Conservation (phyloP, 176 grass and related monocot genomes). For the maize (Zea mays) region DNA sequence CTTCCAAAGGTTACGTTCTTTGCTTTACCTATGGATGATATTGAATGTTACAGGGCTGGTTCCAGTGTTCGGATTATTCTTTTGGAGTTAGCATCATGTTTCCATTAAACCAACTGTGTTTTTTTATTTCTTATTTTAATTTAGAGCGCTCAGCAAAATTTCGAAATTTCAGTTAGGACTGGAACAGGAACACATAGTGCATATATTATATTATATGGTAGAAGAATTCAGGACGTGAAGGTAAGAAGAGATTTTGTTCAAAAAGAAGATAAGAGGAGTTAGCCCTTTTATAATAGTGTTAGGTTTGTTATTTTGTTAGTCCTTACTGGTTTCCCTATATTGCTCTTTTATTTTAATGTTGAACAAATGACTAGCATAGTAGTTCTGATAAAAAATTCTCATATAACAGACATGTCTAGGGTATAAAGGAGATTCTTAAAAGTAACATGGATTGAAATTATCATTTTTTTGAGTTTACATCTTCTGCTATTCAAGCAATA, state of each 20-base stretch:
- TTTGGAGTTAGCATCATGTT: slow-evolving; percentile 22
- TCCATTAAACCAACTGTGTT: background rate
- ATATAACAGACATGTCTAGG: background rate
- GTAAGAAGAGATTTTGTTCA: background rate
- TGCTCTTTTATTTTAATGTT: background rate
- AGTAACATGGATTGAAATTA: background rate
- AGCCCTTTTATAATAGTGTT: background rate
- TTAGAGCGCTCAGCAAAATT: background rate
- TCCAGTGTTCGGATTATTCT: slow-evolving; percentile 2
- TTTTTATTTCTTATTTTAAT: background rate
- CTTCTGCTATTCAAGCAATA: background rate
- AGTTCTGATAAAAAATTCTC: background rate
- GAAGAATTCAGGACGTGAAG: background rate
- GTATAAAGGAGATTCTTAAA: background rate
- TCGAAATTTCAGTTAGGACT: slow-evolving; percentile 25
- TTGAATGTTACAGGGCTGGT: slow-evolving; percentile 5
- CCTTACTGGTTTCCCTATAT: background rate
- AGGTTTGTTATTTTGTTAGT: background rate
- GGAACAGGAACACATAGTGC: background rate
- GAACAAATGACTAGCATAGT: slow-evolving; percentile 5
- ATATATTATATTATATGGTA: background rate
- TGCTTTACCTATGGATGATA: slow-evolving; percentile 7
- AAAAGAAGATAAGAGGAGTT: background rate
- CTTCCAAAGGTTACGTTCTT: slow-evolving; percentile 68
- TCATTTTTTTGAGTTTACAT: background rate